Evolutionary conservation across 2,329 filamentous ascomycete genomes (phyloP).

Genomic region (Sporothrix curviconia): DNA sequence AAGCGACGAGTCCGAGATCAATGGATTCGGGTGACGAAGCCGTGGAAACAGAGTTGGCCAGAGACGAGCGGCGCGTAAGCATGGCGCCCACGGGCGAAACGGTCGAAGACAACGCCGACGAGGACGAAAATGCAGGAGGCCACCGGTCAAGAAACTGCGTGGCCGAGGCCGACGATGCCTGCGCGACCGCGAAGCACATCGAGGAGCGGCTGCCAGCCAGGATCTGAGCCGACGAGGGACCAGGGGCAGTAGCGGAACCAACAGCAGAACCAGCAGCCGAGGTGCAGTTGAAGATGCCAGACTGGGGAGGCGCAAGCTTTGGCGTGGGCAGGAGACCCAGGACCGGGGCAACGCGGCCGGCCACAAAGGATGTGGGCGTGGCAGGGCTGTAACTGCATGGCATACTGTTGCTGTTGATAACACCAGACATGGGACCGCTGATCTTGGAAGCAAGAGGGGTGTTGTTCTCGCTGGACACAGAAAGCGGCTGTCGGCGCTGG

Average conservation of each 20-base stretch:
- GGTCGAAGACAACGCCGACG: no score
- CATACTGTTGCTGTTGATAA: constrained; percentile 39
- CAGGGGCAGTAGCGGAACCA: no score
- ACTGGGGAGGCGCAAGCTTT: constrained; percentile 49
- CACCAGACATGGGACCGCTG: constrained; percentile 29
- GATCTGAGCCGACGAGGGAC: constrained; percentile 41
- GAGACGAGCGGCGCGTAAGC: constrained; percentile 51
- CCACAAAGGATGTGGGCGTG: no score
- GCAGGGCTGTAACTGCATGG: no score
- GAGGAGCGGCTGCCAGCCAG: constrained; percentile 42
- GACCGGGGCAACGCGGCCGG: constrained; percentile 44
- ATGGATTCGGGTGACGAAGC: constrained; percentile 62
- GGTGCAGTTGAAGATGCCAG: constrained; percentile 51
- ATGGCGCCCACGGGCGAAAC: constrained; percentile 48
- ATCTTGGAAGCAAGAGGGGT: constrained; percentile 19
- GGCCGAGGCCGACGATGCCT: constrained; percentile 41
- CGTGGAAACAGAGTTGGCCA: constrained; percentile 56
- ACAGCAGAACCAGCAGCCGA: constrained; percentile 21
- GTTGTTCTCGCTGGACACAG: constrained; percentile 27
- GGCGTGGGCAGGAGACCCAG: constrained; percentile 53
- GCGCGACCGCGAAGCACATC: constrained; percentile 56
- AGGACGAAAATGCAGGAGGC: constrained; percentile 29
- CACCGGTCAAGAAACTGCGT: constrained; percentile 49
- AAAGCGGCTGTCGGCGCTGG: neutral
- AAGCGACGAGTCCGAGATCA: constrained; percentile 56